Base-by-base conservation (phyloP, 140 eudicot genomes). In the Flaveria floridana region DNA sequence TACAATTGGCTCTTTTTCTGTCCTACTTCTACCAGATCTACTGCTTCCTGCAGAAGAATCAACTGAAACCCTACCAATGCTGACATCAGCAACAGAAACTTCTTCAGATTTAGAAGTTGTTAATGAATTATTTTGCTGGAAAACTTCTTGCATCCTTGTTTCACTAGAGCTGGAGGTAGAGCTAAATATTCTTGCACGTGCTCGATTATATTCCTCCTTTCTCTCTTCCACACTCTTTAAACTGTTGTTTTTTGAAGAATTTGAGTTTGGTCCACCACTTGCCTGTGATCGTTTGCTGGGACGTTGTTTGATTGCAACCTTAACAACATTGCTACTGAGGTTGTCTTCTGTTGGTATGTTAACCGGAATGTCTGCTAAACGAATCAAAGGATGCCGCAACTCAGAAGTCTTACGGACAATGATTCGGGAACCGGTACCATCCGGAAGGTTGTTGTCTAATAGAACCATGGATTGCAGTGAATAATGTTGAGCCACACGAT, bases 401-500 rank as follows among this genome's bases (percentile, higher is more conserved):
- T 95, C 92, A 37, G 95, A 77, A 46, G 97, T 89, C 86, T 91
- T 95, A 0, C 90, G 95, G 8, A 95, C 81, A 64, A 95, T 95
- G 44, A 95, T 95, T 75, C 89, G 84, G 72, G 97, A 90, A 39
- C 96, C 91, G 16, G 97, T 87, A 44, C 96, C 97, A 80, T 95
- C 99, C 0, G 95, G 89, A 23, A 89, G 72, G 42, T 74, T 89
- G 71, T 87, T 86, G 77, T 95, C 99, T 81, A 95, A 47, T 23
- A 95, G 62, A 73, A 95, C 99, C 99, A 95, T 95, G 6, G 99
- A 95, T 42, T 91, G 97, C 64, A 95, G 84, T 19, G 97, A 95
- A 83, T 95, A 95, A 67, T 95, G 99, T 47, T 95, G 99, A 61
- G 99, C 99, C 26, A 95, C 95, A 63, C 99, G 99, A 74, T 95